Conservation (phyloP, 192 early-diverging fungal species). For the Mortierella antarctica region DNA sequence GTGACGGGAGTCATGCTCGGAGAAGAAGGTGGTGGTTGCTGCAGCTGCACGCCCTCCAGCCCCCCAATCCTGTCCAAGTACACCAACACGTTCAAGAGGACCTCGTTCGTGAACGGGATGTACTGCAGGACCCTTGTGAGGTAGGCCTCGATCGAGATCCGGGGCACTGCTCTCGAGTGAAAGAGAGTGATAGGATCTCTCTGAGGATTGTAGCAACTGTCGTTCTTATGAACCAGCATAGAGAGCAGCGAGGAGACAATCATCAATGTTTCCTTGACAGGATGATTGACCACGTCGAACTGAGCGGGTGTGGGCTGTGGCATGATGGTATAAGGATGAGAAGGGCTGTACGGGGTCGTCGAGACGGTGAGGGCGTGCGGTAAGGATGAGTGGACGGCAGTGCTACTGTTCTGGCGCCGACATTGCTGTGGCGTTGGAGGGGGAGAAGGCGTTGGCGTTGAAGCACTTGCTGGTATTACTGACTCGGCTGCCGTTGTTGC, state of each 20-base stretch:
- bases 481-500: too few species aligned
- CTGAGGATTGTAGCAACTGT: conserved; percentile 35
- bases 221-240: conserved; percentile 57
- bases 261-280: conserved; percentile 55
- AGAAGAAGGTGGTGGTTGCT: not conserved
- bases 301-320: not conserved
- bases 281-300: conserved; percentile 58
- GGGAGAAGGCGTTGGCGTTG: too few species aligned
- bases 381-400: too few species aligned
- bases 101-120: conserved; percentile 74
- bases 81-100: conserved; percentile 72
- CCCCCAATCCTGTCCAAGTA: conserved; percentile 77
- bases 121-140: conserved; percentile 74
- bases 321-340: too few species aligned
- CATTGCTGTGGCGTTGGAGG: too few species aligned
- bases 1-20: too few species aligned
- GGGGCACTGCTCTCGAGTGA: conserved; percentile 74
- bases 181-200: conserved; percentile 67
- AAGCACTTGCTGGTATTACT: too few species aligned
- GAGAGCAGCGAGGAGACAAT: conserved; percentile 60
- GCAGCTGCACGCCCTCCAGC: conserved; percentile 40
- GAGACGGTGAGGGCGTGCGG: too few species aligned
- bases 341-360: too few species aligned
- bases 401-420: too few species aligned
- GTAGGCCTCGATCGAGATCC: conserved; percentile 74